Conservation (phyloP, 768 basidiomycete species). For the Collybia sp. region DNA sequence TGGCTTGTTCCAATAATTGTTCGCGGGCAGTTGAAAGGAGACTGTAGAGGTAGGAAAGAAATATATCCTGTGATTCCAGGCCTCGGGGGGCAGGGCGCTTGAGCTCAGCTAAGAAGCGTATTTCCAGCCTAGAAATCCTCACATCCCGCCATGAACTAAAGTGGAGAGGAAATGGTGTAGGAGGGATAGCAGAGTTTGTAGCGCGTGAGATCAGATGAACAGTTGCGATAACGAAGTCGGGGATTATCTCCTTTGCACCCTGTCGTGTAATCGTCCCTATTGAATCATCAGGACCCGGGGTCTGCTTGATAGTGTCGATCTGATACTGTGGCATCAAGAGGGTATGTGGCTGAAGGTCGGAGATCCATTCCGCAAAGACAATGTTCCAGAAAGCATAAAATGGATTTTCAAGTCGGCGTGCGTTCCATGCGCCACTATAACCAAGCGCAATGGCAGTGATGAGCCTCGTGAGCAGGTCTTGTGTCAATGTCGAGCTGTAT, state of each 20-base stretch:
- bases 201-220: neutral
- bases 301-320: neutral
- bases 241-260: neutral
- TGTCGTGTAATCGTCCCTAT: neutral
- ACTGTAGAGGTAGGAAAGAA: neutral
- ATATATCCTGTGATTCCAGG: neutral
- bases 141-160: neutral
- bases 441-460: too few relatives aligned
- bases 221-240: neutral
- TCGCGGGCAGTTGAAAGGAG: neutral
- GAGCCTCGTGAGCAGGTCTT: too few relatives aligned
- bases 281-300: neutral
- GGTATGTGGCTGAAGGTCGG: neutral
- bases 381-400: neutral
- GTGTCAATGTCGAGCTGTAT: too few relatives aligned
- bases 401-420: neutral
- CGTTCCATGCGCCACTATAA: neutral
- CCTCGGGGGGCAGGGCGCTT: neutral
- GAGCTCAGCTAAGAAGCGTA: neutral
- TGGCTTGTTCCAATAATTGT: neutral
- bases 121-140: neutral
- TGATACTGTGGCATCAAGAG: neutral
- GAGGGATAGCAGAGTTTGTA: neutral
- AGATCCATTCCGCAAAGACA: neutral
- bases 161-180: neutral